Evolutionary conservation across 2,329 filamentous ascomycete genomes (phyloP), one percentile per base, ranked within the genome.

Genomic region (Aspergillus oerlinghausenensis): DNA sequence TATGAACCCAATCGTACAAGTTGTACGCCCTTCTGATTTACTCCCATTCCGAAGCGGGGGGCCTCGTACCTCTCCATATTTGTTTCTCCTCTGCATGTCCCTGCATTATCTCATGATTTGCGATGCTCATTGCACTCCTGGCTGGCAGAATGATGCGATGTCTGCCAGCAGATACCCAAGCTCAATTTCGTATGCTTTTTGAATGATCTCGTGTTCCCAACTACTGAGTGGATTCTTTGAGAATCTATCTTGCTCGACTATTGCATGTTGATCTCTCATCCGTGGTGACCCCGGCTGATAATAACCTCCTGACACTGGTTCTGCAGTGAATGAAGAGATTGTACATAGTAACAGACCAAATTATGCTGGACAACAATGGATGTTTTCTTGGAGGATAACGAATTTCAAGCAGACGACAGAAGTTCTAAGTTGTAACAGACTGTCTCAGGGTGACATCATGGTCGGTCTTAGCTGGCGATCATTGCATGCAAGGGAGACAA

Each of bases 101-200:
- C 42, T 23, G 28, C 40, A 54, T 49, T 23, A 14, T 47, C 19
- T 53, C 45, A 59, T 40, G 47, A 49, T 51, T 47, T 54, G 28
- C 21, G 14, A 55, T 32, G 45, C 38, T 40, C 17, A 10, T 56
- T 54, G 47, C 21, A 54, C 61, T 57, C 62, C 58, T 68, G 67
- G 62, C 58, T 55, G 61, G 54, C 52, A 51, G 28, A 57, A 50
- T 52, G 43, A 55, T 35, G 57, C 49, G 56, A 52, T 60, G 51
- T 54, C 52, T 61, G 63, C 64, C 67, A 70, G 64, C 69, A 71
- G 68, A 73, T 73, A 73, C 70, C 70, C 70, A 62, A 43, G 58
- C 21, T 47, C 43, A 14, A 47, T 25, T 23, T 47, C 21, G 9
- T 23, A 47, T 47, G 19, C 8, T 17, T 23, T 23, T 26, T 47